Conservation (phyloP, 2,329 filamentous ascomycete species). For the Bipolaris bicolor region DNA sequence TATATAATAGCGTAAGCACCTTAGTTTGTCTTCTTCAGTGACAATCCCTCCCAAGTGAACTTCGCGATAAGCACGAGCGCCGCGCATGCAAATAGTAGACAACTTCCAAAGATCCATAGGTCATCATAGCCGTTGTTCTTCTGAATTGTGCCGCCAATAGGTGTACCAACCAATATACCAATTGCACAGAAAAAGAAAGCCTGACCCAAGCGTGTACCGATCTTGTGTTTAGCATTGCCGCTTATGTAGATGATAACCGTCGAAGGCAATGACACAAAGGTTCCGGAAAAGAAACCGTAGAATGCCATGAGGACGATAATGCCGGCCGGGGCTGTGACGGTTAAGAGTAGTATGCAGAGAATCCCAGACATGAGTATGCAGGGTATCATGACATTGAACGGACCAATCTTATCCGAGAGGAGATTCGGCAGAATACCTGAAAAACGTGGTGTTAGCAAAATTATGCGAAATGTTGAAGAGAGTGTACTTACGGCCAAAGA, state of each 20-base stretch:
- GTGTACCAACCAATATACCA: slow-evolving; percentile 62
- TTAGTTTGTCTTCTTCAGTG: neutral
- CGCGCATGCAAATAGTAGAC: slow-evolving; percentile 32
- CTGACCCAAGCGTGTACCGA: slow-evolving; percentile 62
- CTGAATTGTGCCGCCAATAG: slow-evolving; percentile 62
- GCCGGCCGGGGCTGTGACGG: slow-evolving; percentile 40
- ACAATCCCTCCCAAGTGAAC: neutral
- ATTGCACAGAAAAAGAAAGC: slow-evolving; percentile 58
- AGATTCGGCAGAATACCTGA: neutral
- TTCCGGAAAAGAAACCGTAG: slow-evolving; percentile 58
- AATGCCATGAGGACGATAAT: slow-evolving; percentile 53
- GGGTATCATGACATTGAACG: slow-evolving; percentile 56
- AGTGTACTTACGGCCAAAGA: slow-evolving; percentile 50
- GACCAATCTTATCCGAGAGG: slow-evolving; percentile 49
- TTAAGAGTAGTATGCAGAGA: slow-evolving; percentile 52
- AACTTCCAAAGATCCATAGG: slow-evolving; percentile 54
- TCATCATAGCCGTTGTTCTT: slow-evolving; percentile 51
- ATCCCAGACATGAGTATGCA: slow-evolving; percentile 51
- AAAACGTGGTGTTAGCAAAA: neutral
- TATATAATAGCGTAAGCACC: too few species aligned
- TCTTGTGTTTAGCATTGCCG: slow-evolving; percentile 51
- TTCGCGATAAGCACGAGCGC: slow-evolving; percentile 6
- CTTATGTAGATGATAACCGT: slow-evolving; percentile 55
- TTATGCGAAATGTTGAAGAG: neutral
- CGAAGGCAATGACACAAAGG: slow-evolving; percentile 54